These are phyloP conservation scores for Podila epigama DNA, from an alignment of 192 early-diverging fungal genomes.

Conservation along the genomic window DNA sequence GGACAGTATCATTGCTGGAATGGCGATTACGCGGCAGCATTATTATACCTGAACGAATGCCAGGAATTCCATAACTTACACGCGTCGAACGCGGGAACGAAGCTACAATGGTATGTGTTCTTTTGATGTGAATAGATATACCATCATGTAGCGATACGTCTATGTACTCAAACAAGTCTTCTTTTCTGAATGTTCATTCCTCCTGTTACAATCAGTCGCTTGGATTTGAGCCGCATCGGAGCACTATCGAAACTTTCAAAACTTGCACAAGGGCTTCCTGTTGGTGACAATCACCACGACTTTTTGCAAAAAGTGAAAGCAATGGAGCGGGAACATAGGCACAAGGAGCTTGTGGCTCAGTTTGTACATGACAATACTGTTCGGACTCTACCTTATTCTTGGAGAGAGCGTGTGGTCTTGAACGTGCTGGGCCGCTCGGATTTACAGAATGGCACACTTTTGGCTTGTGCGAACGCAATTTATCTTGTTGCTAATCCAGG, in stretches of 20 bases:
- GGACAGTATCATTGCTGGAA: conserved; percentile 43
- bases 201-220: background rate
- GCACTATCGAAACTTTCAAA: conserved; percentile 30
- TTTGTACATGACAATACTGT: conserved; percentile 23
- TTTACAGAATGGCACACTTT: background rate
- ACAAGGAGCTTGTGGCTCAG: conserved; percentile 6
- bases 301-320: conserved; percentile 4
- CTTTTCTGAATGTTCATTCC: no score
- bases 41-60: conserved; percentile 13
- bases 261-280: conserved; percentile 15
- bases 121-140: background rate
- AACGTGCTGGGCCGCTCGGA: conserved; percentile 10
- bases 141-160: no score
- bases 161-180: no score
- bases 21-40: conserved; percentile 14
- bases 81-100: background rate
- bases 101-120: conserved; percentile 10
- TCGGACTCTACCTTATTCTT: conserved; percentile 8
- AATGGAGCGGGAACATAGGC: background rate
- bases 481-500: conserved; percentile 19
- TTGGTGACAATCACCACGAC: conserved; percentile 15
- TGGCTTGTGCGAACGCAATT: conserved; percentile 21
- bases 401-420: conserved; percentile 18
- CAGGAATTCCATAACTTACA: conserved; percentile 1
- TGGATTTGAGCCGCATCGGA: conserved; percentile 5